Base-by-base conservation (phyloP, 1,284 basidiomycete genomes). In the Melampsora americana region DNA sequence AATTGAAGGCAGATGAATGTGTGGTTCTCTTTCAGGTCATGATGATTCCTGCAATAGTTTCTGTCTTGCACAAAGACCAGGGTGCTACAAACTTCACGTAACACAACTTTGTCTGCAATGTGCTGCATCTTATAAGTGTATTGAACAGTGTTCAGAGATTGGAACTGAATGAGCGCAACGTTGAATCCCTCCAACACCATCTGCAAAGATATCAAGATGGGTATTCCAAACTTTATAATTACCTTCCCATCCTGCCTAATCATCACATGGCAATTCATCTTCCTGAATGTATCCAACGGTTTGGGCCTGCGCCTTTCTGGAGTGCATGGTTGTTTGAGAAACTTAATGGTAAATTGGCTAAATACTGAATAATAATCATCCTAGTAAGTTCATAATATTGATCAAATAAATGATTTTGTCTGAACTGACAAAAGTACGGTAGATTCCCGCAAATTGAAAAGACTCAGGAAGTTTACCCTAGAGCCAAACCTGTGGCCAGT, bases 1-100 rank as follows among this genome's bases (percentile, higher is more conserved):
- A n/a, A n/a, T 61, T 71, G 14, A 71, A 61, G 50, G 69, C 69
- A 61, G 59, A 71, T 64, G 69, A 71, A 46, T 71, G 69, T 56
- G 30, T 64, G 28, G 28, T 71, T 14, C 69, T 71, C 30, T 71
- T 71, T 14, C 56, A 44, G 28, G 46, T 71, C 39, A 61, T 71
- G 20, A 53, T 71, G 5, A 18, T 71, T 64, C 69, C 69, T 16
- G 35, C 69, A 7, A 20, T 71, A 32, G 5, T 71, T n/a, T 14
- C 23, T 20, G 46, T 62, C 32, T 28, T 62, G 20, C 9, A 32
- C 7, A 61, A 26, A 30, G 60, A 62, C 16, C 18, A 32, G 16
- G 28, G 26, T 16, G 26, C 14, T 16, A 28, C n/a, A n/a, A n/a
- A n/a, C n/a, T n/a, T n/a, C n/a, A n/a, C n/a, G n/a, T n/a, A n/a